Evolutionary conservation across 208 protist genomes (phyloP), one percentile per base, ranked within the genome.

Genomic region (Baffinella frigidus): DNA sequence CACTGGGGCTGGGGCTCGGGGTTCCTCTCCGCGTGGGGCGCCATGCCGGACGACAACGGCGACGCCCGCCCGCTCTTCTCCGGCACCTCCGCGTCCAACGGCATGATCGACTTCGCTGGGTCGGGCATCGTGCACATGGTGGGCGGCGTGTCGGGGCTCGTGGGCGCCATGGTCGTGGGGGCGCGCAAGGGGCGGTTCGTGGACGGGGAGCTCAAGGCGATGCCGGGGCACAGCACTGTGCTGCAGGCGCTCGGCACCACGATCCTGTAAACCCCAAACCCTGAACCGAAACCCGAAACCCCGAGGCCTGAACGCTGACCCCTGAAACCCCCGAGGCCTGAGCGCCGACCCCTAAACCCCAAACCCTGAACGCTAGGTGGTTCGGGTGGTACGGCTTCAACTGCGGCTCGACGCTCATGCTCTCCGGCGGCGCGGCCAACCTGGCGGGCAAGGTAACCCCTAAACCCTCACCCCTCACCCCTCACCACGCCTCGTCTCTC

Each of bases 351-450:
- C n/a, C n/a, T n/a, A n/a, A n/a, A n/a, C n/a, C n/a, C n/a, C n/a
- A n/a, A 36, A 77, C 20, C 14, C 17, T 77, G 71, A 77, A 77
- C n/a, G 71, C 11, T 11, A 74, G 91, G 17, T 94, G 93, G 93
- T 64, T 92, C 27, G 93, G 89, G n/a, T 94, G 89, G 90, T 94
- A 93, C 72, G 93, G 90, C n/a, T 93, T 94, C 72, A 93, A 93
- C 68, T 27, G 27, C 30, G 87, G 89, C 33, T 93, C 87, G 10
- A 93, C 89, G n/a, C 74, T 92, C n/a, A 17, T 14, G 4, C 20
- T 68, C 41, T 5, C 0, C 41, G 73, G 81, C 14, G 45, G 39
- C 3, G 10, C 36, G 9, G 61, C 36, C n/a, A 80, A 41, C 38
- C 10, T 94, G 1, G 84, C 72, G 7, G 81, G 27, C 41, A 77